Conservation (phyloP, 1,284 basidiomycete genomes). For the Tilletia indica region DNA sequence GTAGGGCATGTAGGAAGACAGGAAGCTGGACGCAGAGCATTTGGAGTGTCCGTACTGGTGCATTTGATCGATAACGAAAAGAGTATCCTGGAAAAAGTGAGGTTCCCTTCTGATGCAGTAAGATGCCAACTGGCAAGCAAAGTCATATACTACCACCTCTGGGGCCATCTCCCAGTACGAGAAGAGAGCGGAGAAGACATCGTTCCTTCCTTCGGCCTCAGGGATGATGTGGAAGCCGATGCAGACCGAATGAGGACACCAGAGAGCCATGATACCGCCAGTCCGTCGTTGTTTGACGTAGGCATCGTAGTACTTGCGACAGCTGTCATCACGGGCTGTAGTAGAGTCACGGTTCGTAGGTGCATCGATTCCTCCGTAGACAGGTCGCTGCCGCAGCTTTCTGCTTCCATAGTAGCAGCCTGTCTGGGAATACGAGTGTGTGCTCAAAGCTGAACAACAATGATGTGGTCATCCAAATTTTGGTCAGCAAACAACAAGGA, state of each 20-base stretch:
- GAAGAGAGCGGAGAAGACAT: slow-evolving; percentile 1
- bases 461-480: no score
- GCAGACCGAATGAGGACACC: neutral
- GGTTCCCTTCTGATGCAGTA: neutral
- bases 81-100: neutral
- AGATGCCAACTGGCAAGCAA: neutral
- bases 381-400: no score
- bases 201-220: neutral
- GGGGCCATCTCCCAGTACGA: neutral
- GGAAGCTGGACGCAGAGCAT: neutral
- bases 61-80: neutral
- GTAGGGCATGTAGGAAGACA: slow-evolving; percentile 1
- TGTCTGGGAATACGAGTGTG: no score
- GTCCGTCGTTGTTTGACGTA: neutral
- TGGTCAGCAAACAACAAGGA: no score
- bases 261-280: slow-evolving; percentile 2
- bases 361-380: no score
- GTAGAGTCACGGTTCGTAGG: no score
- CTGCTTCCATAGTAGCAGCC: no score
- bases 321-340: neutral
- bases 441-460: no score
- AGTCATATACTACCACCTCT: neutral
- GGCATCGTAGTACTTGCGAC: neutral
- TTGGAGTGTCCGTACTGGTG: slow-evolving; percentile 1
- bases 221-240: slow-evolving; percentile 6